Evolutionary conservation across 1,284 basidiomycete species (phyloP).

Genomic region (Rhodotorula sp.): DNA sequence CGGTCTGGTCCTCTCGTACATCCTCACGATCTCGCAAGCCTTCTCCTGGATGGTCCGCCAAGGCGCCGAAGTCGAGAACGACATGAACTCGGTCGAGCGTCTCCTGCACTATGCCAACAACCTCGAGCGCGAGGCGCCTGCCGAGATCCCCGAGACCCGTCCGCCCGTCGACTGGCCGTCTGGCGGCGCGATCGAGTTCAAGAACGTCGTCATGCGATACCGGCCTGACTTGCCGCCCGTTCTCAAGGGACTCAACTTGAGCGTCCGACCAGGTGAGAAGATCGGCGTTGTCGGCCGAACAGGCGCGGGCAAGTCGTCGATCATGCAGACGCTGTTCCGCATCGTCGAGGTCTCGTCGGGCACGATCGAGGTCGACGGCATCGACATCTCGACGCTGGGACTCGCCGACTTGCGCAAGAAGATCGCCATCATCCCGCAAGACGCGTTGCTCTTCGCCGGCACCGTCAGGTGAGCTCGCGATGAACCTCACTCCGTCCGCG

Average conservation of each 20-base stretch:
- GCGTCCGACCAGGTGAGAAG: constrained; percentile 54
- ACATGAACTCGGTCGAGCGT: constrained; percentile 83
- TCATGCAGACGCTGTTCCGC: constrained; percentile 65
- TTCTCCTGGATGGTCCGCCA: constrained; percentile 84
- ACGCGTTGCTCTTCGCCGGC: constrained; percentile 64
- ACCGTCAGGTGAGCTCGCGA: constrained; percentile 50
- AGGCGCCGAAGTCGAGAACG: constrained; percentile 66
- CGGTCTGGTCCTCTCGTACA: constrained; percentile 73
- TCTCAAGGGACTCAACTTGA: constrained; percentile 60
- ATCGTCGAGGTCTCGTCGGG: constrained; percentile 44
- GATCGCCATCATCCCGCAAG: constrained; percentile 76
- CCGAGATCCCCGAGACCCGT: constrained; percentile 60
- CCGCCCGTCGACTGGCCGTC: constrained; percentile 65
- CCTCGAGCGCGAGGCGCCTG: constrained; percentile 70
- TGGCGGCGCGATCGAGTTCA: constrained; percentile 50
- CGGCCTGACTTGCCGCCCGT: constrained; percentile 51
- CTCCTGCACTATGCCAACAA: constrained; percentile 50
- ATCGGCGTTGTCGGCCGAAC: constrained; percentile 55
- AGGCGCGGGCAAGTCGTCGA: constrained; percentile 57
- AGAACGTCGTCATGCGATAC: constrained; percentile 43
- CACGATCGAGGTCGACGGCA: constrained; percentile 46
- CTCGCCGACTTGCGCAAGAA: constrained; percentile 50
- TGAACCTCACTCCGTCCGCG: background rate
- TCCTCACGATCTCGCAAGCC: constrained; percentile 60
- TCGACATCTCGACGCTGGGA: constrained; percentile 57